A percentile compares a stretch with the other conserved stretches of the same genome.
Conservation (phyloP, 306 rosid species). For the Styphnolobium japonicum region DNA sequence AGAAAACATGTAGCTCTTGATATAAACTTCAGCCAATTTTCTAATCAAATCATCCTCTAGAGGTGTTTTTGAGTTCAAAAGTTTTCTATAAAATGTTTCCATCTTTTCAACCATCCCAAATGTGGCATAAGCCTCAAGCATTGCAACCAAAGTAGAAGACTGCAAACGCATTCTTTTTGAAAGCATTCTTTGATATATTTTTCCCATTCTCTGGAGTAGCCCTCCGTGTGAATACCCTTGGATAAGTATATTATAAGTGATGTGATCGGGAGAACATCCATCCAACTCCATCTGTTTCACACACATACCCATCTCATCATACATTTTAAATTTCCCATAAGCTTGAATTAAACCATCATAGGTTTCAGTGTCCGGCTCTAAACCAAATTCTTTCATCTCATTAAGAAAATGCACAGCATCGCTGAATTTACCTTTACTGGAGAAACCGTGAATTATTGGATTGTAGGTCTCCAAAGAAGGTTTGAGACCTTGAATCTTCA, state of each 20-base stretch:
- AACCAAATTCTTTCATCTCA: conserved; percentile 54
- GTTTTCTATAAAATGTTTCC: conserved; percentile 53
- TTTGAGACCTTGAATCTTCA: conserved; percentile 43
- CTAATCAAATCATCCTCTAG: conserved; percentile 57
- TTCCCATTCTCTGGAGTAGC: conserved; percentile 59
- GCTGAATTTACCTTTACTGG: conserved; percentile 43
- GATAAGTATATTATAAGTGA: conserved; percentile 65
- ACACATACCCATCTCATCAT: conserved; percentile 65
- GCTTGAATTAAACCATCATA: conserved; percentile 67
- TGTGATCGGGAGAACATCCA: conserved; percentile 59
- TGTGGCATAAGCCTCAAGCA: conserved; percentile 71
- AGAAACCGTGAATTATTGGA: conserved; percentile 53
- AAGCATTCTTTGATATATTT: conserved; percentile 50
- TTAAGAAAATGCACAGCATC: conserved; percentile 44
- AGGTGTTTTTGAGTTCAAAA: conserved; percentile 43
- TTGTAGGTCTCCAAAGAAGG: conserved; percentile 55
- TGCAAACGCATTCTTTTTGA: conserved; percentile 61
- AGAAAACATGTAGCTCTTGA: conserved; percentile 60
- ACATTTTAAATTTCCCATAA: conserved; percentile 65
- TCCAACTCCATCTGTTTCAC: conserved; percentile 60
- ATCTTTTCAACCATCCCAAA: conserved; percentile 69
- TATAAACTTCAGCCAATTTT: conserved; percentile 62
- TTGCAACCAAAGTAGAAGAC: conserved; percentile 56
- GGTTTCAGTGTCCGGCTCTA: conserved; percentile 50
- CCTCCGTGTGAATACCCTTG: conserved; percentile 66